Conservation (phyloP, 2,329 filamentous ascomycete species). For the Fusarium decemcellulare region DNA sequence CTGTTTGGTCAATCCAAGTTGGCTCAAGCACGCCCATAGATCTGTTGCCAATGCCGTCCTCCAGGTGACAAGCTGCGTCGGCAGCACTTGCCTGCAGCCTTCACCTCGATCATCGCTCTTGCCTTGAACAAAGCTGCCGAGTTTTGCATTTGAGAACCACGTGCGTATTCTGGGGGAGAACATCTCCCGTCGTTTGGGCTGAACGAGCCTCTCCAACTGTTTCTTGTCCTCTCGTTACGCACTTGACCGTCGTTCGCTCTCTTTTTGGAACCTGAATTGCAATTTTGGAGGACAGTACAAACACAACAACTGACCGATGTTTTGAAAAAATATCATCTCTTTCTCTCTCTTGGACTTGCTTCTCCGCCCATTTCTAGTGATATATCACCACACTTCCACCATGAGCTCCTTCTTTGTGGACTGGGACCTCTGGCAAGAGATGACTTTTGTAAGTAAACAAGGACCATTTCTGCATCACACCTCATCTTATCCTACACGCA, state of each 20-base stretch:
- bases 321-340: conserved; percentile 26
- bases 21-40: not conserved
- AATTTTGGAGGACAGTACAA: conserved; percentile 30
- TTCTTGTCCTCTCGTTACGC: conserved; percentile 11
- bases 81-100: conserved; percentile 20
- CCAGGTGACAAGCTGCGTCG: conserved; percentile 17
- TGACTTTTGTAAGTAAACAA: conserved; percentile 81
- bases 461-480: too few relatives aligned
- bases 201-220: not conserved
- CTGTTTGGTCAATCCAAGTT: not conserved
- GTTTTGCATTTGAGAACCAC: not conserved
- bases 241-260: conserved; percentile 13
- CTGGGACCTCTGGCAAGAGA: conserved; percentile 90
- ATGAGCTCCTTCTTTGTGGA: conserved; percentile 71
- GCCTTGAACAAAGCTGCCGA: not conserved
- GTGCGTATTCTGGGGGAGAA: conserved; percentile 7
- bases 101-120: conserved; percentile 16
- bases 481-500: too few relatives aligned
- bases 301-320: conserved; percentile 11
- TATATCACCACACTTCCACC: conserved; percentile 23
- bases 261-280: conserved; percentile 40
- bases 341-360: conserved; percentile 2
- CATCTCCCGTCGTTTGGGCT: not conserved
- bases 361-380: not conserved
- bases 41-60: not conserved